These are phyloP conservation scores for Diaporthe citri DNA, from an alignment of 2,329 filamentous ascomycete species.

Conservation along the genomic window DNA sequence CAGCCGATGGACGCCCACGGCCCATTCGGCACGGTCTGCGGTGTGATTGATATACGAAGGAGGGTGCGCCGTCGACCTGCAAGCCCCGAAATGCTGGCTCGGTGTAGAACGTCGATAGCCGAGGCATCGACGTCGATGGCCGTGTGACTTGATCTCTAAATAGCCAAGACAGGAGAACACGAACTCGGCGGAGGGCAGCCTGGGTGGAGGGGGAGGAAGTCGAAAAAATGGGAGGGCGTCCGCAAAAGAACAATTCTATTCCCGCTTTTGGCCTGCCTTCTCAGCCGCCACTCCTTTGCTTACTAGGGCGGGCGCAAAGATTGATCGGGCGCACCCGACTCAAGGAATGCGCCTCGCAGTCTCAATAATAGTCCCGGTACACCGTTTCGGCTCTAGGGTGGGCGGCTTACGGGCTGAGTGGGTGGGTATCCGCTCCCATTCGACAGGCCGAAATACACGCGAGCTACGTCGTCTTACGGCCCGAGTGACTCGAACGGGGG, in stretches of 20 bases:
- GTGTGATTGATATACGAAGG: conserved; percentile 17
- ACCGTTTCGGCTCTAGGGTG: conserved; percentile 32
- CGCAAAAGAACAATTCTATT: conserved; percentile 1
- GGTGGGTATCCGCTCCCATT: conserved; percentile 31
- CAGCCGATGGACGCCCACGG: conserved; percentile 5
- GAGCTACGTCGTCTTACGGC: conserved; percentile 26
- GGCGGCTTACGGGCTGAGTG: conserved; percentile 28
- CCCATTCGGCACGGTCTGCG: conserved; percentile 12
- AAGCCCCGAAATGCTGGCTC: conserved; percentile 3
- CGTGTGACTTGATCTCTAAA: conserved; percentile 26
- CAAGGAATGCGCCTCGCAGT: conserved; percentile 13
- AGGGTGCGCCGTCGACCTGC: conserved; percentile 21
- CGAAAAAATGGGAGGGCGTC: conserved; percentile 10
- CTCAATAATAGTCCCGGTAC: conserved; percentile 15
- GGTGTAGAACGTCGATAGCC: conserved; percentile 14
- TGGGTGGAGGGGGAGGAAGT: background rate
- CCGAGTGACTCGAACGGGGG: conserved; percentile 29
- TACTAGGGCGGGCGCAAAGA: conserved; percentile 18
- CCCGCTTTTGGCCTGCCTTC: conserved; percentile 14
- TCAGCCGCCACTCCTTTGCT: conserved; percentile 27
- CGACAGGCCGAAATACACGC: background rate
- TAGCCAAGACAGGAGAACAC: background rate
- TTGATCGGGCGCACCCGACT: conserved; percentile 20
- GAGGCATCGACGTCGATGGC: conserved; percentile 6
- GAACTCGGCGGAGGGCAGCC: background rate